Conservation (phyloP, 2,329 filamentous ascomycete genomes). For the Verticillium tricorpus region DNA sequence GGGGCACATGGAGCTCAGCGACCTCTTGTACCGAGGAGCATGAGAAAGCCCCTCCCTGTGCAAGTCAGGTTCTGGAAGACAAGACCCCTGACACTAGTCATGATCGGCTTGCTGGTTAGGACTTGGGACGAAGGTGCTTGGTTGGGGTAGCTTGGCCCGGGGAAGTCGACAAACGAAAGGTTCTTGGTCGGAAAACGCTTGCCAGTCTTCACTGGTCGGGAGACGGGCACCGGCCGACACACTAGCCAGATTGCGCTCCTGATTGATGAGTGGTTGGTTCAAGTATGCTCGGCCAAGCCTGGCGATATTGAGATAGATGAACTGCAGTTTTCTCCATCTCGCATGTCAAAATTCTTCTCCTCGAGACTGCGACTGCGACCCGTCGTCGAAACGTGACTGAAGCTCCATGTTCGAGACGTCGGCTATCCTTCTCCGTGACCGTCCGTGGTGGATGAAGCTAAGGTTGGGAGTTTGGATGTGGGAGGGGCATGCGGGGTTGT, state of each 20-base stretch:
- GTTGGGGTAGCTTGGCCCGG: neutral
- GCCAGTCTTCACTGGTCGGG: neutral
- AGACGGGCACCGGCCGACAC: neutral
- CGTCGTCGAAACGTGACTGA: no score
- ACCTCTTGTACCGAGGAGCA: neutral
- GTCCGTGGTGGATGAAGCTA: neutral
- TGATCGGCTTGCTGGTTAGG: neutral
- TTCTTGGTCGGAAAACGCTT: slow-evolving; percentile 2
- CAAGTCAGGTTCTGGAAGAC: neutral
- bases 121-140: neutral
- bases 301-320: no score
- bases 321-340: no score
- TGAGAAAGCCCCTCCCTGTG: neutral
- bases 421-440: slow-evolving; percentile 1
- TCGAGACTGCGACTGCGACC: no score
- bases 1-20: neutral
- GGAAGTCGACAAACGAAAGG: neutral
- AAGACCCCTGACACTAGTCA: slow-evolving; percentile 2
- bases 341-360: no score
- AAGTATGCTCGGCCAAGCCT: no score
- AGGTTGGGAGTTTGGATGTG: no score
- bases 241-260: neutral
- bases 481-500: neutral
- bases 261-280: no score
- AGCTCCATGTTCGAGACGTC: neutral